These are phyloP conservation scores for Kodamaea sagamina DNA, from an alignment of 805 yeast species.

Conservation along the genomic window DNA sequence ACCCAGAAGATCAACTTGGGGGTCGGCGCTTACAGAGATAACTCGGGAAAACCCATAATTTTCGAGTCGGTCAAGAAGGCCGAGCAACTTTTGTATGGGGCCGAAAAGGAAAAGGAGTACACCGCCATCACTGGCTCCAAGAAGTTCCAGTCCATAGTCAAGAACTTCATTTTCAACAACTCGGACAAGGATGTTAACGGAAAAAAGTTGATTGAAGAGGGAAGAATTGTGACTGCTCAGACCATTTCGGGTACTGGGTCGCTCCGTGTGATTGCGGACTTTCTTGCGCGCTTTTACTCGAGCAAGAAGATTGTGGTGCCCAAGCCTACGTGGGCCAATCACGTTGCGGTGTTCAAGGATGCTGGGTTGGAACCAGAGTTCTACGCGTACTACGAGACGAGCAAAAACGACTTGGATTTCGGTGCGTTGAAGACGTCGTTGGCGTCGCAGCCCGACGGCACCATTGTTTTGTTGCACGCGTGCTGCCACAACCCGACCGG, in stretches of 20 bases:
- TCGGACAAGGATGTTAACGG: constrained; percentile 54
- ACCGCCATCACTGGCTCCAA: constrained; percentile 83
- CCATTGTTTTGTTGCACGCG: constrained; percentile 80
- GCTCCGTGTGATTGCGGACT: constrained; percentile 78
- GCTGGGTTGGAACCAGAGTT: constrained; percentile 65
- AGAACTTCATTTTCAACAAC: constrained; percentile 70
- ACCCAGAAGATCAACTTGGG: constrained; percentile 64
- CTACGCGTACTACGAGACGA: constrained; percentile 71
- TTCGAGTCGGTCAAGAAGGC: constrained; percentile 74
- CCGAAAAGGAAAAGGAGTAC: constrained; percentile 74
- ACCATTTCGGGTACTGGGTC: constrained; percentile 97
- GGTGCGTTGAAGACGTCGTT: constrained; percentile 65
- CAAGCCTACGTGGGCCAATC: constrained; percentile 95
- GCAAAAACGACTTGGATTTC: constrained; percentile 63
- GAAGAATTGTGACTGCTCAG: constrained; percentile 79
- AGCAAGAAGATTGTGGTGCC: constrained; percentile 67
- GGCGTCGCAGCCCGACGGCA: constrained; percentile 53
- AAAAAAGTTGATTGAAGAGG: constrained; percentile 53
- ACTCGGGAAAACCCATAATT: constrained; percentile 84
- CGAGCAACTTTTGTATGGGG: constrained; percentile 50
- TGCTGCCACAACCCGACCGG: constrained; percentile 99
- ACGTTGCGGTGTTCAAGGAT: constrained; percentile 72
- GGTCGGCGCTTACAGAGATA: constrained; percentile 93
- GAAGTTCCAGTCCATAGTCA: constrained; percentile 64
- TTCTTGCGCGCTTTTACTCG: constrained; percentile 61